These are phyloP conservation scores for Ruellia speciosa DNA, from an alignment of 305 asterid species.

Conservation along the genomic window DNA sequence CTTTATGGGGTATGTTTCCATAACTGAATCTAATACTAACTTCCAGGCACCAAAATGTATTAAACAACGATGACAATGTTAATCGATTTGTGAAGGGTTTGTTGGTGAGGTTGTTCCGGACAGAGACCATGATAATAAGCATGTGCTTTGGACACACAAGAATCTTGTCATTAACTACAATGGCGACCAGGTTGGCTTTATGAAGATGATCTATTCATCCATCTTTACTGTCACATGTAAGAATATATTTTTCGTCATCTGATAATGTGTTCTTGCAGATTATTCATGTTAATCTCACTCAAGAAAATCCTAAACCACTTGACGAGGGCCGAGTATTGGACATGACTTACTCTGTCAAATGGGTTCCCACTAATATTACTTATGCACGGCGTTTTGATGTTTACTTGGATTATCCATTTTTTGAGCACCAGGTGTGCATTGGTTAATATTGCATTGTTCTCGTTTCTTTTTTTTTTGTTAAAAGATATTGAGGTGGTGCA, in stretches of 20 bases:
- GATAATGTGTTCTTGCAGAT: no score
- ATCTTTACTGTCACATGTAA: no score
- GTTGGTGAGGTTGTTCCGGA: conserved; percentile 73
- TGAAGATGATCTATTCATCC: no score
- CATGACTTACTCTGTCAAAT: conserved; percentile 65
- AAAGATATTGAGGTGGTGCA: no score
- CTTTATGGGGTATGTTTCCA: neutral
- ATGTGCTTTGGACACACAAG: conserved; percentile 71
- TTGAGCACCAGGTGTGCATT: conserved; percentile 63
- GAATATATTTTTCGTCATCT: no score
- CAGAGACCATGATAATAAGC: conserved; percentile 51
- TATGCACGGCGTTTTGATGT: conserved; percentile 70
- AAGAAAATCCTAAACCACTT: conserved; percentile 45
- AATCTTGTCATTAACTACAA: conserved; percentile 60
- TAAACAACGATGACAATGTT: no score
- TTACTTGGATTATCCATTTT: conserved; percentile 60
- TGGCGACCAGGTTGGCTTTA: conserved; percentile 52
- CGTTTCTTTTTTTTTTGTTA: no score
- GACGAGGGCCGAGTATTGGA: conserved; percentile 59
- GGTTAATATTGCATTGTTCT: conserved; percentile 5
- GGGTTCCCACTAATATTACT: conserved; percentile 46
- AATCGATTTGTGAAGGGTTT: conserved; percentile 42
- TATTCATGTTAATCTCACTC: conserved; percentile 53
- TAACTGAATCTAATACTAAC: no score
- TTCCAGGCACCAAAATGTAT: no score